Evolutionary conservation across 257 asterid genomes (phyloP), one percentile per base, ranked within the genome.

Genomic region (Lavandula angustifolia): DNA sequence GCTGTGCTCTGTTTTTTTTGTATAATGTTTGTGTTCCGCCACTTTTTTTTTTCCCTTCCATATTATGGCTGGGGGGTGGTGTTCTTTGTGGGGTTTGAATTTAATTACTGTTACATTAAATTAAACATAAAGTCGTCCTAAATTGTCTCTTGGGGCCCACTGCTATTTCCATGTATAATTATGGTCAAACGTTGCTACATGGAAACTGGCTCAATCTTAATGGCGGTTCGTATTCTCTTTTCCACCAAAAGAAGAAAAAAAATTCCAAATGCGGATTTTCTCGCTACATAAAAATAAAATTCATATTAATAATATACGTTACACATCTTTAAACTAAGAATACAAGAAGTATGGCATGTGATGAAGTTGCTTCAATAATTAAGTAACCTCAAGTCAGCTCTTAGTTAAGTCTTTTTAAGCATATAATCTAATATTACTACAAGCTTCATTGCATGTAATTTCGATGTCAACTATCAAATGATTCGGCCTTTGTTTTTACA

Each of bases 31-130:
- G 16, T 62, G 70, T 64, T 68, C 46, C 70, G 79, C 79, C 85
- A 77, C 69, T 65, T 72, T 80, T 74, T 67, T 65, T 72, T 80
- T 74, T 67, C 58, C 82, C 27, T 22, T 76, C 83, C 46, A 37
- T 41, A 43, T 57, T 64, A 73, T 72, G 75, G 75, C 84, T 60
- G 60, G 9, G 14, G 29, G 67, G 67, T 0, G 44, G 9, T 10
- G 44, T 8, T 3, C 3, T 3, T 10, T n/a, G 57, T 35, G 60
- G 43, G n/a, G 6, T 10, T 60, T 68, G 6, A 44, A 35, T 6
- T 41, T 49, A 13, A 9, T 16, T 44, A 44, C 8, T 44, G 16
- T 12, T 0, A 4, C 11, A 9, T 42, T 9, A 42, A 1, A 42
- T 38, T 38, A 38, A 5, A 22, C 27, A 38, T 38, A 38, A 38